A percentile compares a stretch with the other conserved stretches of the same genome.
Conservation (phyloP, 495 filamentous ascomycete genomes). For the Penicillium arizonense region DNA sequence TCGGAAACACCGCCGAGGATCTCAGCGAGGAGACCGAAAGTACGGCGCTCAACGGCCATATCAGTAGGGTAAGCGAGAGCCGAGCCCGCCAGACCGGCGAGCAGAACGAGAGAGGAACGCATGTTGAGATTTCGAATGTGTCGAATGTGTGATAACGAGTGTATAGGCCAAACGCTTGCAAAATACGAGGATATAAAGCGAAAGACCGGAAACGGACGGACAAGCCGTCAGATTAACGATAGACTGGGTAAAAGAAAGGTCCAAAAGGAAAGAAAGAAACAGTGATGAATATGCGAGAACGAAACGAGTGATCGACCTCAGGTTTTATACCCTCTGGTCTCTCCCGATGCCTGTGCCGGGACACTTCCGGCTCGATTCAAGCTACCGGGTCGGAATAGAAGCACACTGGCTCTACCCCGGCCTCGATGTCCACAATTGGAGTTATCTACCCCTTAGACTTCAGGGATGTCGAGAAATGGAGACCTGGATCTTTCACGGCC, state of each 20-base stretch:
- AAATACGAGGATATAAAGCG: constrained; percentile 12
- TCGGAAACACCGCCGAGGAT: constrained; percentile 11
- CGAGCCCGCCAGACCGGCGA: constrained; percentile 40
- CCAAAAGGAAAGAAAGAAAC: constrained; percentile 25
- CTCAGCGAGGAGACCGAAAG: constrained; percentile 19
- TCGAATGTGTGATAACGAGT: constrained; percentile 16
- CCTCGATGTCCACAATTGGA: constrained; percentile 25
- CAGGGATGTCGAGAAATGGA: constrained; percentile 14
- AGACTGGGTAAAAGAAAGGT: constrained; percentile 30
- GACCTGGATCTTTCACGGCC: constrained; percentile 18
- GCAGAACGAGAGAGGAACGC: constrained; percentile 38
- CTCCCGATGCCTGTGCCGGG: background rate
- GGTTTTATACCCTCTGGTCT: constrained; percentile 44
- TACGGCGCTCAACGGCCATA: constrained; percentile 30
- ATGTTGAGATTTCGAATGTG: constrained; percentile 20
- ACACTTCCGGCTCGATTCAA: constrained; percentile 9
- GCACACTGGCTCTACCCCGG: constrained; percentile 19
- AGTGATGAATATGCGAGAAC: constrained; percentile 16
- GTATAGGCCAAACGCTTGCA: constrained; percentile 13
- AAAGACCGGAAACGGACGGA: constrained; percentile 16
- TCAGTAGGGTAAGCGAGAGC: constrained; percentile 35
- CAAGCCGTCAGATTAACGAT: constrained; percentile 32
- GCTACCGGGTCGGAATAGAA: background rate
- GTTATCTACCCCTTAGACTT: constrained; percentile 22
- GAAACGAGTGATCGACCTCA: constrained; percentile 24